phyloP scores from a whole-genome alignment of 164 flowering plant species.

The Stephania japonica region DNA sequence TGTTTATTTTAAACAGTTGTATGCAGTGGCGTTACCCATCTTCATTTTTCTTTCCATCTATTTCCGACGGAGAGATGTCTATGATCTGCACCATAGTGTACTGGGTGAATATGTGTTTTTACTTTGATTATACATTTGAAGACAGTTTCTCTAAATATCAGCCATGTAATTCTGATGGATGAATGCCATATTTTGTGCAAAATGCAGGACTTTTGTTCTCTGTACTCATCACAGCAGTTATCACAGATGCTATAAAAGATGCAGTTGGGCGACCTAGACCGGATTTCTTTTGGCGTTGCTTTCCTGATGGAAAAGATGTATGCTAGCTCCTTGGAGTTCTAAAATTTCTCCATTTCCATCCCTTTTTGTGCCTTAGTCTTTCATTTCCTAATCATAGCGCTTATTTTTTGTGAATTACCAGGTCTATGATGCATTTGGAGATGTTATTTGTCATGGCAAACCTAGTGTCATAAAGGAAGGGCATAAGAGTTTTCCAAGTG shows the following conservation, averaged over 20 bases:
- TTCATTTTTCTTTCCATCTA: conserved; percentile 38
- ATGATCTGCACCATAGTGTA: conserved; percentile 75
- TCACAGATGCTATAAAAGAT: conserved; percentile 70
- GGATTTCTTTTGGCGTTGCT: conserved; percentile 83
- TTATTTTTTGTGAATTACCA: conserved; percentile 15
- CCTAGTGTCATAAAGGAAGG: conserved; percentile 63
- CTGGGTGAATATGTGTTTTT: conserved; percentile 38
- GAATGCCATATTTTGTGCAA: conserved; percentile 8
- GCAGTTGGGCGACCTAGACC: conserved; percentile 85
- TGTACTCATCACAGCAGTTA: conserved; percentile 56
- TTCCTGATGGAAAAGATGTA: conserved; percentile 73
- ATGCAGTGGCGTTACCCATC: conserved; percentile 53
- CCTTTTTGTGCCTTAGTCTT: neutral
- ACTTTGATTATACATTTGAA: neutral
- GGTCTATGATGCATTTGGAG: conserved; percentile 50
- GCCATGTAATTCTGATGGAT: neutral
- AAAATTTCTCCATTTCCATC: neutral
- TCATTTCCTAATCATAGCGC: neutral
- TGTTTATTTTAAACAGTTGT: conserved; percentile 23
- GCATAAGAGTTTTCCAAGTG: conserved; percentile 87
- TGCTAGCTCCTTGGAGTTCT: neutral
- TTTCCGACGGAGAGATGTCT: conserved; percentile 53
- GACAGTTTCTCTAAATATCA: neutral
- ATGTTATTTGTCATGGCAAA: conserved; percentile 70
- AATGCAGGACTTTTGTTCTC: conserved; percentile 56